phyloP scores from a whole-genome alignment of 192 early-diverging fungal genomes.

The Backusella macrospora region DNA sequence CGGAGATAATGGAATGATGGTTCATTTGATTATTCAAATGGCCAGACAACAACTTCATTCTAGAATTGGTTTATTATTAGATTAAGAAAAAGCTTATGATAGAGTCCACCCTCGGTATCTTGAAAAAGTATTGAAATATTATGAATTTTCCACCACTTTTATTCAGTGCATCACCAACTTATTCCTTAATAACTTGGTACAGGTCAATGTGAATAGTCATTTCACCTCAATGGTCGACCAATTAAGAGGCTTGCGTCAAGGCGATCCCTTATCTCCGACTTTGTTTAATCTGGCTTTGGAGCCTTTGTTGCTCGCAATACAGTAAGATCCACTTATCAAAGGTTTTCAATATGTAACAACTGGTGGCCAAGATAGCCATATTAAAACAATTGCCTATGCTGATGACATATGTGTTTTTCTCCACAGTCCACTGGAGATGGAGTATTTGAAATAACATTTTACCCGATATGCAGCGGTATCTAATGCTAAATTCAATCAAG shows the following conservation, averaged over 20 bases:
- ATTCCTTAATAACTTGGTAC: conserved; percentile 20
- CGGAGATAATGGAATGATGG: conserved; percentile 23
- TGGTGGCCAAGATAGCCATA: background rate
- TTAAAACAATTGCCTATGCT: background rate
- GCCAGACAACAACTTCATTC: background rate
- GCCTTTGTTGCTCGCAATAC: conserved; percentile 23
- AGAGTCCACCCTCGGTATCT: conserved; percentile 31
- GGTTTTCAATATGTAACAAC: background rate
- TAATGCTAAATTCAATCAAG: background rate
- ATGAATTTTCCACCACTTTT: conserved; percentile 21
- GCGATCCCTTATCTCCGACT: conserved; percentile 39
- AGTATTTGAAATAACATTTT: background rate
- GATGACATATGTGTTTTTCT: background rate
- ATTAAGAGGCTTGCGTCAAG: conserved; percentile 36
- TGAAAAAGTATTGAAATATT: background rate
- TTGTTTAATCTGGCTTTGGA: conserved; percentile 40
- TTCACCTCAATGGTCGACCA: conserved; percentile 13
- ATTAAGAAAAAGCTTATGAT: conserved; percentile 40
- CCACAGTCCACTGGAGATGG: background rate
- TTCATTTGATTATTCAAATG: background rate
- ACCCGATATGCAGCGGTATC: background rate
- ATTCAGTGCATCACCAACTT: background rate
- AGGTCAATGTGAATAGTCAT: conserved; percentile 32
- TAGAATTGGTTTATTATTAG: conserved; percentile 26
- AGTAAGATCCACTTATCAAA: background rate